Base-by-base conservation (phyloP, 2,329 filamentous ascomycete species). In the Tolypocladium tropicale region DNA sequence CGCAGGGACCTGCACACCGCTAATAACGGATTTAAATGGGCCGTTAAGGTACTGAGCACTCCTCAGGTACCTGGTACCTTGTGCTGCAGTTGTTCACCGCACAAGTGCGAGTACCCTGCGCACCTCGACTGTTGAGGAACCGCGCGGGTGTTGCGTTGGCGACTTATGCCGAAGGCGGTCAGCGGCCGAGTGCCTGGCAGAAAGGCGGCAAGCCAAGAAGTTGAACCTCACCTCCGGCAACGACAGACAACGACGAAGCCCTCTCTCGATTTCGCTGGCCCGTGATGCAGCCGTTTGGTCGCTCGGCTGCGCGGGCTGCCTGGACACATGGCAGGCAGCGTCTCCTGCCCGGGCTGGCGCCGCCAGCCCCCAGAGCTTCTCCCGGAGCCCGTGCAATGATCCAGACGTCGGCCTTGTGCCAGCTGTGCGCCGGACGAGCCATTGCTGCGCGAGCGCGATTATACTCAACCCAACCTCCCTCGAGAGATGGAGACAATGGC, bases 251-350 rank as follows among this genome's bases (percentile, higher is more conserved):
- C 16, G 23, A 51, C 55, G 12, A 59, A 56, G 60, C 56, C 53
- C 55, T 54, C 7, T 3, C 51, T 30, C 21, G 23, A 34, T 16
- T 7, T 14, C 16, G 4, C 21, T 36, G 56, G 54, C 53, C 32
- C 53, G 61, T 59, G 53, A 72, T 72, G 70, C 70, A 70, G 63
- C 66, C 68, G 30, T 64, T 72, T 59, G 67, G 65, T 58, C 67
- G 68, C 56, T 65, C 67, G 53, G 63, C 60, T 54, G 65, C 61
- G 57, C 65, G 68, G 57, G 61, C 65, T 41, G 66, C 65, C 56
- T 66, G 62, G 65, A 60, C 62, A 56, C 63, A 67, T 56, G 63
- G 65, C 56, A 59, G 62, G 59, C 61, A 64, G 56, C 60, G 64
- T 46, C 57, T 67, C 52, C 50, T 63, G 57, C 48, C 61, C 53